These are phyloP conservation scores for Epichloe festucae DNA, from an alignment of 2,329 filamentous ascomycete species.

Conservation along the genomic window DNA sequence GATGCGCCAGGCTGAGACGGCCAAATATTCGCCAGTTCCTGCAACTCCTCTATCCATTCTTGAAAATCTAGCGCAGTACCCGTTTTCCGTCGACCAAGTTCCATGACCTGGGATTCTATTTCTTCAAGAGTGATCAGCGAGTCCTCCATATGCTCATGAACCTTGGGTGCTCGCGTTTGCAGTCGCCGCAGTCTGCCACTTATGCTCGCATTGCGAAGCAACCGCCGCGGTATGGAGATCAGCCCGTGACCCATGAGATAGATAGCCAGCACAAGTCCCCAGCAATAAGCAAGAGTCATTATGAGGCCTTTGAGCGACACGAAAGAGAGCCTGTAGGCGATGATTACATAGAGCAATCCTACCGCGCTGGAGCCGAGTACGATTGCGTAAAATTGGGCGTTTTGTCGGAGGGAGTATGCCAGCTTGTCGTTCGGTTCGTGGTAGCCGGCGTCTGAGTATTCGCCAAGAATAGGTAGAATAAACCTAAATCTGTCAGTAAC, in stretches of 20 bases:
- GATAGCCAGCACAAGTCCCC: slow-evolving; percentile 82
- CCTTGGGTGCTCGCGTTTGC: slow-evolving; percentile 64
- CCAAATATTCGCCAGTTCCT: slow-evolving; percentile 58
- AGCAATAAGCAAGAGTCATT: slow-evolving; percentile 91
- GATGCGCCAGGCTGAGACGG: slow-evolving; percentile 41
- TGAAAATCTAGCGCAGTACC: slow-evolving; percentile 63
- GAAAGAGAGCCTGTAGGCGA: slow-evolving; percentile 61
- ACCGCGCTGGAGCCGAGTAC: slow-evolving; percentile 56
- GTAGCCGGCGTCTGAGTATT: slow-evolving; percentile 91
- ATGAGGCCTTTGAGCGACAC: slow-evolving; percentile 67
- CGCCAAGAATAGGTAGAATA: slow-evolving; percentile 82
- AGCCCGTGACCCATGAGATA: slow-evolving; percentile 97
- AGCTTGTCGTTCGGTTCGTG: slow-evolving; percentile 72
- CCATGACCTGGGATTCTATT: slow-evolving; percentile 66
- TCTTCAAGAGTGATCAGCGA: slow-evolving; percentile 67
- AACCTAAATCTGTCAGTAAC: slow-evolving; percentile 38
- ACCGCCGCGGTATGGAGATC: slow-evolving; percentile 71
- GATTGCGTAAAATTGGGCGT: slow-evolving; percentile 79
- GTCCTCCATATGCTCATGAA: slow-evolving; percentile 82
- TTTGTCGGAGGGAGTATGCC: slow-evolving; percentile 72
- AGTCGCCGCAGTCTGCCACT: slow-evolving; percentile 61
- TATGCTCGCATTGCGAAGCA: slow-evolving; percentile 70
- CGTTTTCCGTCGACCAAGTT: slow-evolving; percentile 68
- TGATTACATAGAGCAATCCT: slow-evolving; percentile 72
- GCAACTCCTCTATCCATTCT: slow-evolving; percentile 94